A percentile compares a stretch with the other conserved stretches of the same genome.
phyloP scores from a whole-genome alignment of 768 basidiomycete species.

The Tricholoma sp. region DNA sequence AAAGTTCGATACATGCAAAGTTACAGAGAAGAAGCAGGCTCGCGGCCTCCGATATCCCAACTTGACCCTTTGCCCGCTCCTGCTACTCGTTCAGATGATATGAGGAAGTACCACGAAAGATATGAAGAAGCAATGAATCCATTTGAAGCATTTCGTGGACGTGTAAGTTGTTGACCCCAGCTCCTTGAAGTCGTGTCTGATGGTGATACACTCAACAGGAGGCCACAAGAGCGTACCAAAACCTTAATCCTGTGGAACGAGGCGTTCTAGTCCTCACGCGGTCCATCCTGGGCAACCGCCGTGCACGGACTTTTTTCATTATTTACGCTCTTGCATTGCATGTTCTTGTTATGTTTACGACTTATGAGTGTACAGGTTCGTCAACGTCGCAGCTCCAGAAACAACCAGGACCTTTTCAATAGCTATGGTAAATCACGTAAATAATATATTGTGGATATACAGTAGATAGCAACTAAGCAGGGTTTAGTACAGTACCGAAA shows the following conservation, averaged over 20 bases:
- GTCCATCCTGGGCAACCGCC: constrained; percentile 81
- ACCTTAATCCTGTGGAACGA: constrained; percentile 87
- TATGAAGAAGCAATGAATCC: constrained; percentile 99
- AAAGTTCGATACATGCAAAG: constrained; percentile 99
- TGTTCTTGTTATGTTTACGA: constrained; percentile 73
- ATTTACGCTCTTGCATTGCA: constrained; percentile 81
- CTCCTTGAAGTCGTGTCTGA: constrained; percentile 1
- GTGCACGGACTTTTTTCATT: constrained; percentile 86
- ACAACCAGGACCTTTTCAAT: constrained; percentile 44
- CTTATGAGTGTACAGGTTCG: constrained; percentile 65
- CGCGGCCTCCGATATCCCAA: constrained; percentile 53
- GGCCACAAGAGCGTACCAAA: constrained; percentile 88
- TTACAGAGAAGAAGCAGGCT: constrained; percentile 73
- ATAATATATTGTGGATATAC: constrained; percentile 18
- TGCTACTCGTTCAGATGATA: constrained; percentile 52
- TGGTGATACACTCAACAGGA: constrained; percentile 50
- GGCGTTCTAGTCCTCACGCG: constrained; percentile 82
- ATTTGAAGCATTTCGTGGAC: constrained; percentile 93
- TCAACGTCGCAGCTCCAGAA: constrained; percentile 45
- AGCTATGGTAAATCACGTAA: constrained; percentile 19
- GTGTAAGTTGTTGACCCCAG: constrained; percentile 53
- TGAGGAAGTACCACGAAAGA: constrained; percentile 84
- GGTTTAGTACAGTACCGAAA: background rate
- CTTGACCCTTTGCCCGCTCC: constrained; percentile 60
- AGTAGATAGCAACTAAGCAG: constrained; percentile 5